Conservation (phyloP, 352 stramenopile genomes). For the Globisporangium mamillatum region DNA sequence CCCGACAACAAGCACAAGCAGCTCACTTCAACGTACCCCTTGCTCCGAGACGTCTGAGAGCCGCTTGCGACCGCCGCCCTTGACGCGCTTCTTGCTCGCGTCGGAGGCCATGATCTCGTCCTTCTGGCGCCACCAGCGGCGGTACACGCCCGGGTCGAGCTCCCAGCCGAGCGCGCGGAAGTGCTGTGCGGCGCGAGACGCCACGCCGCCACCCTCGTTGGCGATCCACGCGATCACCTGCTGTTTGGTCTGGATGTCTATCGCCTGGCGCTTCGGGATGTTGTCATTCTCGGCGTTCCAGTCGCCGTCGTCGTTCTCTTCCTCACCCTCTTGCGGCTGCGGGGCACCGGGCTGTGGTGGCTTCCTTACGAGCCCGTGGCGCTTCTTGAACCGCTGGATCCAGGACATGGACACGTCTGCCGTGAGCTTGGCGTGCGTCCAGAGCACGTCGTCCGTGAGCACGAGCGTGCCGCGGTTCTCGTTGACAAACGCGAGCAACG, state of each 20-base stretch:
- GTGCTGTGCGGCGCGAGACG: conserved; percentile 12
- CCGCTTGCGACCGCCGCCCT: conserved; percentile 12
- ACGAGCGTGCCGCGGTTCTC: not conserved
- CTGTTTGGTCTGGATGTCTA: conserved; percentile 17
- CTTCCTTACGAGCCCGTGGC: conserved; percentile 5
- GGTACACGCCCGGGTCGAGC: conserved; percentile 8
- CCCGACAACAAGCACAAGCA: not conserved
- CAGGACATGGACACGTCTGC: conserved; percentile 11
- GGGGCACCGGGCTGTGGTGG: not conserved
- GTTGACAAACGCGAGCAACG: conserved; percentile 8
- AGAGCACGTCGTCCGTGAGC: conserved; percentile 13
- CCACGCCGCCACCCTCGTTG: conserved; percentile 13
- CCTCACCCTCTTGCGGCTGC: not conserved
- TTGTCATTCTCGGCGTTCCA: not conserved
- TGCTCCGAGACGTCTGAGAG: conserved; percentile 10
- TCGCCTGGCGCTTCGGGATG: conserved; percentile 7
- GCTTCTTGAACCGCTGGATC: conserved; percentile 17
- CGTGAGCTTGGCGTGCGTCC: conserved; percentile 11
- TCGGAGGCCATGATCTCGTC: conserved; percentile 14
- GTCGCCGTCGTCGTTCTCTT: not conserved
- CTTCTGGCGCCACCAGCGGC: conserved; percentile 14
- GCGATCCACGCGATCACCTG: conserved; percentile 13
- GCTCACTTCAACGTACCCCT: not conserved
- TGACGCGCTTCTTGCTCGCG: conserved; percentile 13
- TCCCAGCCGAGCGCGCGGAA: conserved; percentile 12